phyloP scores from a whole-genome alignment of 2,329 filamentous ascomycete species.

The Penicillium sp. region DNA sequence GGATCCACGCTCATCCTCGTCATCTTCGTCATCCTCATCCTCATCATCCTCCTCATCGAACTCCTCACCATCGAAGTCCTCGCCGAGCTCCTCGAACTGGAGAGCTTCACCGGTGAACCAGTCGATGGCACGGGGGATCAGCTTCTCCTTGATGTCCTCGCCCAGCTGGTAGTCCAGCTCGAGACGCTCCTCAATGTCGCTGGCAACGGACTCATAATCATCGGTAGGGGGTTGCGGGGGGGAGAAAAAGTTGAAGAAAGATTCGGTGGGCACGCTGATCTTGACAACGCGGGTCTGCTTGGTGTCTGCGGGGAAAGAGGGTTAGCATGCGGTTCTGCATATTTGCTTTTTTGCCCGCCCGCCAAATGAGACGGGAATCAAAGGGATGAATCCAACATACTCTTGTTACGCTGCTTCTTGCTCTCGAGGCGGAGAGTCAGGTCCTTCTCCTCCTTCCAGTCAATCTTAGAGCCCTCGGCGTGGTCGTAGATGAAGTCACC shows the following conservation, averaged over 20 bases:
- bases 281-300: slow-evolving; percentile 99
- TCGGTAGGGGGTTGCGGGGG: slow-evolving; percentile 84
- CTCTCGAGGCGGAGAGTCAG: slow-evolving; percentile 93
- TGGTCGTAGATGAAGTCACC: slow-evolving; percentile 99
- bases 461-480: slow-evolving; percentile 95
- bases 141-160: slow-evolving; percentile 99
- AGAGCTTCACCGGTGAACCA: slow-evolving; percentile 99
- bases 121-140: slow-evolving; percentile 96
- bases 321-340: not conserved
- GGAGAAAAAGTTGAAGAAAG: slow-evolving; percentile 99
- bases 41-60: slow-evolving; percentile 93
- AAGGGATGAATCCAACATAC: slow-evolving; percentile 58
- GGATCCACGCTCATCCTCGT: slow-evolving; percentile 75
- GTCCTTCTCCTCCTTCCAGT: slow-evolving; percentile 93
- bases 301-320: slow-evolving; percentile 69
- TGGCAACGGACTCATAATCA: slow-evolving; percentile 70
- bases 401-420: slow-evolving; percentile 99
- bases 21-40: slow-evolving; percentile 84
- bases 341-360: not conserved
- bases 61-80: slow-evolving; percentile 80
- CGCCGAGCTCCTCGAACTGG: slow-evolving; percentile 90
- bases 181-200: slow-evolving; percentile 94
- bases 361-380: not conserved
- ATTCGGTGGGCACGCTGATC: slow-evolving; percentile 98
- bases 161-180: slow-evolving; percentile 96